A percentile compares a stretch with the other conserved stretches of the same genome.
These are phyloP conservation scores for Eruca vesicaria DNA, from an alignment of 441 rosid species.

Conservation along the genomic window DNA sequence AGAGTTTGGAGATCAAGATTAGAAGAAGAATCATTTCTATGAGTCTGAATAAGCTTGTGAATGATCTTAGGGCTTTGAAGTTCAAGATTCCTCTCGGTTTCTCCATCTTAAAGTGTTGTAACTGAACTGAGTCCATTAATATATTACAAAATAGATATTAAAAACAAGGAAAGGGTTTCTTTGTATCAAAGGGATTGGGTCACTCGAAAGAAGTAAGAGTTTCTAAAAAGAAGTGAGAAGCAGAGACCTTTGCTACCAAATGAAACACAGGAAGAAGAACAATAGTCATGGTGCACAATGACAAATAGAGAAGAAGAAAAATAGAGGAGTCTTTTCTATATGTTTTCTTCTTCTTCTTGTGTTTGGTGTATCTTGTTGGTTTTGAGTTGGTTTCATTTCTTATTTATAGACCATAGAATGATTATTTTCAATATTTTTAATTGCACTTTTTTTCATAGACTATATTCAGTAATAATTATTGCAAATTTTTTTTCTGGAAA, in stretches of 20 bases:
- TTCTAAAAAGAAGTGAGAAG: constrained; percentile 23
- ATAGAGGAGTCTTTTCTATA: constrained; percentile 5
- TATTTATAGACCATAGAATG: constrained; percentile 27
- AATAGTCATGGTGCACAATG: constrained; percentile 18
- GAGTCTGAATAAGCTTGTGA: constrained; percentile 56
- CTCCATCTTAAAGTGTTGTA: constrained; percentile 44
- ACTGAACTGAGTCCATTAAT: constrained; percentile 58
- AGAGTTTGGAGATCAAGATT: constrained; percentile 56
- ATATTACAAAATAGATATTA: neutral
- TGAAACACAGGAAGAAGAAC: constrained; percentile 31
- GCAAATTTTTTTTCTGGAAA: neutral
- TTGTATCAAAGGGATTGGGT: constrained; percentile 4
- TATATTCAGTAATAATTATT: neutral
- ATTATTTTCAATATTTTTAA: neutral
- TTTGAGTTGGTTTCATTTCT: constrained; percentile 13
- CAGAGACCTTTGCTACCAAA: constrained; percentile 36
- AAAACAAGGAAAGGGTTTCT: neutral
- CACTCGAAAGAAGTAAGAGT: constrained; percentile 42
- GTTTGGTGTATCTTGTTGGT: constrained; percentile 11
- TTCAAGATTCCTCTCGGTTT: constrained; percentile 56
- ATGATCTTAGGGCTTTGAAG: constrained; percentile 41
- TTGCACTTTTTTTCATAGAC: neutral
- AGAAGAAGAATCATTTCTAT: constrained; percentile 56
- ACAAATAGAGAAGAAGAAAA: neutral
- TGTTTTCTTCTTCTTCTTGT: neutral